Evolutionary conservation across 2,329 filamentous ascomycete species (phyloP), one percentile per base, ranked within the genome.

Genomic region (Colletotrichum somersetense): DNA sequence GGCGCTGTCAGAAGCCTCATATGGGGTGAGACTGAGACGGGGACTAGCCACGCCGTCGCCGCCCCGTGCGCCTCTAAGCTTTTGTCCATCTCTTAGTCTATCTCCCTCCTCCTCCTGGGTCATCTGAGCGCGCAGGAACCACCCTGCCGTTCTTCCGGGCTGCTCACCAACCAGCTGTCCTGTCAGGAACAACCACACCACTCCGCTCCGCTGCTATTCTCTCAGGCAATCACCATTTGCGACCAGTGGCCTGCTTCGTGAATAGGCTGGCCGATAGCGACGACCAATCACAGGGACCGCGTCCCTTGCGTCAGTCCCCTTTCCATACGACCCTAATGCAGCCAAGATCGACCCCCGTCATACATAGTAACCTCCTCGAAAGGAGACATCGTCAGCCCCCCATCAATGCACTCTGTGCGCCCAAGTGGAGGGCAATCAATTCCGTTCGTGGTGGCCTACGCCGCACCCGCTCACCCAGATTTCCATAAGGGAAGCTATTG

Each of bases 241-340:
- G 18, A 42, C 14, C 14, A 40, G n/a, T 12, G 33, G 53, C 12
- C 20, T 56, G 12, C 53, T n/a, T 23, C 33, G 10, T 7, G 3
- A 11, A 38, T 11, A n/a, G 20, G 44, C 20, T 46, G 33, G 38
- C 33, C 65, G 66, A 56, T 65, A 44, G 42, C 48, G 42, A 65
- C 20, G 38, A 16, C 70, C 70, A 72, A 70, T 72, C 48, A 65
- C 40, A 57, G 38, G 8, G 4, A 23, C 61, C 12, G 70, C 59
- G 70, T 65, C 59, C 70, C 70, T 72, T 72, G 59, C 70, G 40
- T 61, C 66, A 70, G 40, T 62, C 55, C 59, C 55, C 53, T 65
- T 70, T 59, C 61, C 66, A 61, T 65, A 62, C 59, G 55, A 58
- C 59, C 30, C 66, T 56, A 50, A 70, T 72, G 66, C 66, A 58